phyloP scores from a whole-genome alignment of 2,329 filamentous ascomycete species.

The Venturia effusa region DNA sequence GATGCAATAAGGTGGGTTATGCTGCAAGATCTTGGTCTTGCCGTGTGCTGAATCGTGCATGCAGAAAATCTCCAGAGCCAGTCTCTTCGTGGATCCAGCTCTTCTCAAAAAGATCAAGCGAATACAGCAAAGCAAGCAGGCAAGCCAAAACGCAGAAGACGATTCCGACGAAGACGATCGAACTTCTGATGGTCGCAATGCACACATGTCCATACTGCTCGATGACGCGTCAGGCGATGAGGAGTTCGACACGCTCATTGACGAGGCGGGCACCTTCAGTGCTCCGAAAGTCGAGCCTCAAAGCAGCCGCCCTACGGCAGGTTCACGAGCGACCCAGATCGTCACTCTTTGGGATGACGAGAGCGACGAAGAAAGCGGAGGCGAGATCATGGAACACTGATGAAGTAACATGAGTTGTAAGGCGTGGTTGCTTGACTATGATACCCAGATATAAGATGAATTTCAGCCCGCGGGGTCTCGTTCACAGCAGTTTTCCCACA shows the following conservation, averaged over 20 bases:
- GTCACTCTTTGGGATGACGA: not conserved
- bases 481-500: too few species aligned
- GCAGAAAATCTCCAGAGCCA: constrained; percentile 22
- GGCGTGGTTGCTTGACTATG: not conserved
- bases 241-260: not conserved
- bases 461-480: too few species aligned
- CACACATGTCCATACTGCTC: not conserved
- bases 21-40: not conserved
- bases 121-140: constrained; percentile 20
- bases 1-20: constrained; percentile 42
- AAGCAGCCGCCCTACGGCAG: not conserved
- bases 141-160: constrained; percentile 14
- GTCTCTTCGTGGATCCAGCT: constrained; percentile 22
- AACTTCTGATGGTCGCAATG: not conserved
- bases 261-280: not conserved
- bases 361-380: not conserved
- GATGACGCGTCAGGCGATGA: not conserved
- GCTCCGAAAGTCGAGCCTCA: not conserved
- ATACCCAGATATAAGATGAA: not conserved
- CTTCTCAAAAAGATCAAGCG: constrained; percentile 27
- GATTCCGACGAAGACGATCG: constrained; percentile 21
- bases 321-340: not conserved
- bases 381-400: not conserved
- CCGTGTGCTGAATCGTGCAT: not conserved
- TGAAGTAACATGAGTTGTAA: not conserved